Base-by-base conservation (phyloP, 768 basidiomycete species). In the Xerocomellus chrysenteron region DNA sequence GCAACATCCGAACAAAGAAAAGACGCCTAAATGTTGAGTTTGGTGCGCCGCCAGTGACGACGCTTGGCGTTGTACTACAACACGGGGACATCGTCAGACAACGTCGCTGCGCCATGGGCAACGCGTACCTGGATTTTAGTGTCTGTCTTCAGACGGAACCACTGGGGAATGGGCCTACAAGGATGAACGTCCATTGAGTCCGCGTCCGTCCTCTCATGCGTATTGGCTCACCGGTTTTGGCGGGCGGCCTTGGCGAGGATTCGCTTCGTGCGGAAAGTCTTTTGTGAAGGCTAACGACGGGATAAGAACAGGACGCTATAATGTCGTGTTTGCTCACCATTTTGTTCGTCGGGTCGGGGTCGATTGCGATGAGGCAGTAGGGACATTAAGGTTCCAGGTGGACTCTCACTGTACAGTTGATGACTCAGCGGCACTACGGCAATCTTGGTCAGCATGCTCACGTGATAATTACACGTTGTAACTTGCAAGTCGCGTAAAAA, bases 1-100 rank as follows among this genome's bases (percentile, higher is more conserved):
- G 16, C 42, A 41, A 52, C 39, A n/a, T n/a, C n/a, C 11, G 21
- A 37, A 54, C 36, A 39, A 50, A 42, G 52, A 41, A 17, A 41
- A 46, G 48, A 41, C 10, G 61, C 57, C 80, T 86, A 96, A 76
- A 97, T 88, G 83, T 95, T 95, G 80, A 98, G 86, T 83, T 98
- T 98, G 62, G 96, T 98, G 76, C 96, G 89, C 74, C 96, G 85
- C 96, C 96, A 99, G 83, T 99, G 96, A 74, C 96, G 90, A 66
- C 96, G 85, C 82, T 98, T 98, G 63, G 90, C 88, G 76, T 94
- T 94, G 73, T 94, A 93, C 88, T 93, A 63, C 60, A 43, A 43
- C 28, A 44, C 2, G 45, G 30, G 16, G 37, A 2, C 3, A 45
- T 19, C 30, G 4, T 62, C 41, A 9, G 24, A 40, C 41, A 33